phyloP scores from a whole-genome alignment of 2,329 filamentous ascomycete species.

The Fusarium sulawesiense region DNA sequence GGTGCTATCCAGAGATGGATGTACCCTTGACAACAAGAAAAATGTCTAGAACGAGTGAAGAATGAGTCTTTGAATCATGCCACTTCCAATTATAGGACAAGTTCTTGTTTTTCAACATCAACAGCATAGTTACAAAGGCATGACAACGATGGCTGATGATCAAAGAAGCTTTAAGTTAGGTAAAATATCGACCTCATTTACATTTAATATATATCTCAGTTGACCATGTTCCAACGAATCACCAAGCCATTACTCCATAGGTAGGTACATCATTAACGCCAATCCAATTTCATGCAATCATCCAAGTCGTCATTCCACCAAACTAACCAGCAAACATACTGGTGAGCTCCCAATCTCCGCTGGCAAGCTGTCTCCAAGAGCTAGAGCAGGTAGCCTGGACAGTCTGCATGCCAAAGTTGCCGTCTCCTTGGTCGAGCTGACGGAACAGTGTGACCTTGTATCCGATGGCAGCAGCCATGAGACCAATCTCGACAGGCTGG shows the following conservation, averaged over 20 bases:
- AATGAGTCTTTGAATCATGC: neutral
- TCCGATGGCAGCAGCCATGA: constrained; percentile 45
- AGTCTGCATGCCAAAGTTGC: constrained; percentile 40
- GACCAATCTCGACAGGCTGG: constrained; percentile 45
- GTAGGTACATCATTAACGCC: constrained; percentile 21
- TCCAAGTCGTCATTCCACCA: constrained; percentile 3
- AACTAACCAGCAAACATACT: constrained; percentile 45
- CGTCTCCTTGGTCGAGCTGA: constrained; percentile 40
- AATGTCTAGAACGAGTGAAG: neutral
- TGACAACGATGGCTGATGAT: neutral
- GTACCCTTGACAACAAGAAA: neutral
- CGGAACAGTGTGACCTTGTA: constrained; percentile 45
- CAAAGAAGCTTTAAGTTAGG: neutral
- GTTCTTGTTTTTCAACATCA: neutral
- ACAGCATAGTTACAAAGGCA: neutral
- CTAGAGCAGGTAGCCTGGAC: constrained; percentile 44
- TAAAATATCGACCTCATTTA: constrained; percentile 6
- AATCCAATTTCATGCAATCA: constrained; percentile 23
- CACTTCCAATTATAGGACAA: neutral
- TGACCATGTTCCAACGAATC: constrained; percentile 10
- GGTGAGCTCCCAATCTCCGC: constrained; percentile 46
- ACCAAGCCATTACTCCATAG: constrained; percentile 32
- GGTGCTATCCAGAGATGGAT: neutral
- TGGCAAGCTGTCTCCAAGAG: constrained; percentile 46
- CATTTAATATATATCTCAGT: constrained; percentile 12